Conservation (phyloP, 2,329 filamentous ascomycete species). For the Clonostachys sp. region DNA sequence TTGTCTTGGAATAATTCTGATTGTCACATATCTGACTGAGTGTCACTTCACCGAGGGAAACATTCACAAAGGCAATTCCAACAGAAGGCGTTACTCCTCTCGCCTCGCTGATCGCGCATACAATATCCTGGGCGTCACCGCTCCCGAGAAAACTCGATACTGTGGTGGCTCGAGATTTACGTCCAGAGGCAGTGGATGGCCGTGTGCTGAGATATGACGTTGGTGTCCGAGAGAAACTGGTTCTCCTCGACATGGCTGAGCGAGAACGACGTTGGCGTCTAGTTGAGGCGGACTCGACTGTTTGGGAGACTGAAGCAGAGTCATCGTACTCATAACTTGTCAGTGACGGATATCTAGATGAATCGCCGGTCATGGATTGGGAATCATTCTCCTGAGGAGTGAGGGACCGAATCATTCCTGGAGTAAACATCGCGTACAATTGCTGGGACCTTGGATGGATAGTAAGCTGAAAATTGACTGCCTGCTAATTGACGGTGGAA, state of each 20-base stretch:
- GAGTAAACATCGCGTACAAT: no score
- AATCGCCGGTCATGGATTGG: no score
- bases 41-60: constrained; percentile 77
- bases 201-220: constrained; percentile 12
- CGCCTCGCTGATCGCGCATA: constrained; percentile 87
- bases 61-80: constrained; percentile 81
- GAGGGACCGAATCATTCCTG: no score
- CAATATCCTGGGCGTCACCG: constrained; percentile 60
- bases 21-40: constrained; percentile 91
- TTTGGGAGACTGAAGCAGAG: no score
- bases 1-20: constrained; percentile 82
- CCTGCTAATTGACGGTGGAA: no score
- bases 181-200: constrained; percentile 35
- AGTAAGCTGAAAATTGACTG: no score
- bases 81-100: constrained; percentile 82
- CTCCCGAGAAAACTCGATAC: constrained; percentile 33
- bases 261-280: neutral
- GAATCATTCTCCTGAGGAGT: no score
- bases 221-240: constrained; percentile 3
- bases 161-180: constrained; percentile 34
- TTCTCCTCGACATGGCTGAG: neutral
- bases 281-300: no score
- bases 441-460: no score
- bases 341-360: no score
- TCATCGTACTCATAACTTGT: no score